A percentile compares a stretch with the other conserved stretches of the same genome.
Evolutionary conservation across 2,329 filamentous ascomycete genomes (phyloP).

Genomic region (Ceratocystis huliohia): DNA sequence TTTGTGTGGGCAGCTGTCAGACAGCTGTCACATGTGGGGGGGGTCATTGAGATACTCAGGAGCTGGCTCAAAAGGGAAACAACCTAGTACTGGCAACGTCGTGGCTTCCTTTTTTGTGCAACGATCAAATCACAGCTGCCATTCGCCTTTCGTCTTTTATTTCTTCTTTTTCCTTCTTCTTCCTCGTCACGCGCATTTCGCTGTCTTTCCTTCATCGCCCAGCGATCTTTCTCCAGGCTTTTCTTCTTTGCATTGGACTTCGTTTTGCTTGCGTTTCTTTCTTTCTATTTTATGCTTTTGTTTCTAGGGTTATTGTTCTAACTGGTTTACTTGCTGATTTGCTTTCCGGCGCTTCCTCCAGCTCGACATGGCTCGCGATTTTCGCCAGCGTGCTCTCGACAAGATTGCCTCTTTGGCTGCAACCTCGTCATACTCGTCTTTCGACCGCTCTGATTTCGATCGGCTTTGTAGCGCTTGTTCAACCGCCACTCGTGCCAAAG

Average conservation of each 20-base stretch:
- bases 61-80: conserved; percentile 19
- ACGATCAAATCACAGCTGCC: background rate
- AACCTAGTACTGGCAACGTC: background rate
- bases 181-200: background rate
- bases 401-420: conserved; percentile 54
- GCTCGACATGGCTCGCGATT: conserved; percentile 37
- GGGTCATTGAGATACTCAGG: background rate
- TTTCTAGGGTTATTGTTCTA: background rate
- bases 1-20: background rate
- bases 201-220: background rate
- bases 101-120: conserved; percentile 9
- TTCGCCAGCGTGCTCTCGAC: conserved; percentile 50
- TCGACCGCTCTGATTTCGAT: conserved; percentile 52
- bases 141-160: background rate
- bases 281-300: background rate
- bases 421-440: conserved; percentile 38
- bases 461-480: conserved; percentile 47
- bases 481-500: conserved; percentile 33
- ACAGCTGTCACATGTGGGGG: background rate
- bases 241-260: background rate
- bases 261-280: background rate
- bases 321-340: background rate
- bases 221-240: background rate
- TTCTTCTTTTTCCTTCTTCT: background rate
- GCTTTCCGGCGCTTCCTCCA: background rate